phyloP scores from a whole-genome alignment of 352 stramenopile genomes.

The Globisporangium carolinianum region DNA sequence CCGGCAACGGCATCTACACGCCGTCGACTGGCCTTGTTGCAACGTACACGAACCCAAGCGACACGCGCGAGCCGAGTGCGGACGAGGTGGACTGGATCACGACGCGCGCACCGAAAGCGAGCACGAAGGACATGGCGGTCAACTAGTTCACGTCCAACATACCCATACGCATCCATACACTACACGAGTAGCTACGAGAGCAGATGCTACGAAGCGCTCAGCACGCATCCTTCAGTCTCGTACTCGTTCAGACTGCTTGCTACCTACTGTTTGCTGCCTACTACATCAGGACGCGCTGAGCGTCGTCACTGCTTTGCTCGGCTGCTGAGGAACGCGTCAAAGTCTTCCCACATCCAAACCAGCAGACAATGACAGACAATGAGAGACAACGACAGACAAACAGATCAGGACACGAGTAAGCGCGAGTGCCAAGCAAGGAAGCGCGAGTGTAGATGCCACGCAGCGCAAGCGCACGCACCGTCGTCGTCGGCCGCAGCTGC shows the following conservation, averaged over 20 bases:
- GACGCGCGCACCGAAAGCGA: slow-evolving; percentile 53
- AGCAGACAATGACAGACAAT: background rate
- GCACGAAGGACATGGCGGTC: slow-evolving; percentile 65
- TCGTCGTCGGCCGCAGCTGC: slow-evolving; percentile 33
- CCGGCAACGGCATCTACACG: slow-evolving; percentile 69
- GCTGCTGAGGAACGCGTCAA: slow-evolving; percentile 40
- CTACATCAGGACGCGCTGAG: too few species aligned
- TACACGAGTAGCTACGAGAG: background rate
- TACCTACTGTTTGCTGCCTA: background rate
- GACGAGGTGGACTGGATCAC: slow-evolving; percentile 61
- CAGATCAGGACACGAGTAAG: too few species aligned
- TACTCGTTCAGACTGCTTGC: background rate
- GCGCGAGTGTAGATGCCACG: background rate
- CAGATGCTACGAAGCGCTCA: background rate
- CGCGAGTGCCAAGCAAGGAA: background rate
- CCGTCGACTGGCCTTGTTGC: slow-evolving; percentile 46
- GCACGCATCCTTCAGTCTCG: background rate
- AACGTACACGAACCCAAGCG: slow-evolving; percentile 43
- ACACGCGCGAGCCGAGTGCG: slow-evolving; percentile 37
- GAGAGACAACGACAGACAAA: background rate
- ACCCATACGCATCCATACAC: background rate
- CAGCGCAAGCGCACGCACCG: slow-evolving; percentile 19
- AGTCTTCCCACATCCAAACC: slow-evolving; percentile 20
- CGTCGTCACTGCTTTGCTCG: slow-evolving; percentile 15
- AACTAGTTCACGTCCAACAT: slow-evolving; percentile 16